Conservation (phyloP, 164 flowering plant species). For the Litsea cubeba region DNA sequence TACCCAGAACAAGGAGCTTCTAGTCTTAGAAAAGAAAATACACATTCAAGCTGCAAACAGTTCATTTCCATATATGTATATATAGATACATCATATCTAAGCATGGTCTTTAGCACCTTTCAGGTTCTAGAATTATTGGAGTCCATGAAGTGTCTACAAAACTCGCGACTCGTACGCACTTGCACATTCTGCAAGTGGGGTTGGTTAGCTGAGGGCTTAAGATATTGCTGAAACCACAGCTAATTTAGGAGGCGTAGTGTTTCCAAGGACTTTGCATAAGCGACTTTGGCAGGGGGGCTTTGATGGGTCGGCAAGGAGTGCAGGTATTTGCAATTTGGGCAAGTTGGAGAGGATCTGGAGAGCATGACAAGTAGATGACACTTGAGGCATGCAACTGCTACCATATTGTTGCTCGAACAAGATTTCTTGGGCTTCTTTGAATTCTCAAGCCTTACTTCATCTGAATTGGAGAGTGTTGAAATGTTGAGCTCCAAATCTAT, state of each 20-base stretch:
- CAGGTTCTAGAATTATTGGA: not conserved
- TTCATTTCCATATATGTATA: not conserved
- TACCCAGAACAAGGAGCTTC: not conserved
- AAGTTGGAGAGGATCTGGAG: slow-evolving; percentile 54
- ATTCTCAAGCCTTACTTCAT: slow-evolving; percentile 1
- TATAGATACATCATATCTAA: slow-evolving; percentile 5
- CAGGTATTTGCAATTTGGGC: slow-evolving; percentile 73
- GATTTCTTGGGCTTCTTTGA: slow-evolving; percentile 12
- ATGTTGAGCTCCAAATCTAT: slow-evolving; percentile 66
- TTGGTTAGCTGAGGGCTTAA: not conserved
- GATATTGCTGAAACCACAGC: not conserved
- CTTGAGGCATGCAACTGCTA: slow-evolving; percentile 63
- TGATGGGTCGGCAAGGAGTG: slow-evolving; percentile 39
- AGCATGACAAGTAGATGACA: slow-evolving; percentile 73
- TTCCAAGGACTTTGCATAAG: slow-evolving; percentile 28
- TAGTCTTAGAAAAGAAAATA: not conserved
- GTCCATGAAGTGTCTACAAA: not conserved
- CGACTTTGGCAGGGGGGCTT: slow-evolving; percentile 12
- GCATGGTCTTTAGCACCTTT: not conserved
- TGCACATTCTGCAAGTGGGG: not conserved
- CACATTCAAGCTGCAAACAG: not conserved
- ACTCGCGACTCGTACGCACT: not conserved
- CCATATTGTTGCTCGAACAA: slow-evolving; percentile 33
- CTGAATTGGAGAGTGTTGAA: slow-evolving; percentile 25
- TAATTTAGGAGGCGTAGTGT: slow-evolving; percentile 40